A percentile compares a stretch with the other conserved stretches of the same genome.
Conservation (phyloP, 2,329 filamentous ascomycete species). For the Cladorrhinum sp. region DNA sequence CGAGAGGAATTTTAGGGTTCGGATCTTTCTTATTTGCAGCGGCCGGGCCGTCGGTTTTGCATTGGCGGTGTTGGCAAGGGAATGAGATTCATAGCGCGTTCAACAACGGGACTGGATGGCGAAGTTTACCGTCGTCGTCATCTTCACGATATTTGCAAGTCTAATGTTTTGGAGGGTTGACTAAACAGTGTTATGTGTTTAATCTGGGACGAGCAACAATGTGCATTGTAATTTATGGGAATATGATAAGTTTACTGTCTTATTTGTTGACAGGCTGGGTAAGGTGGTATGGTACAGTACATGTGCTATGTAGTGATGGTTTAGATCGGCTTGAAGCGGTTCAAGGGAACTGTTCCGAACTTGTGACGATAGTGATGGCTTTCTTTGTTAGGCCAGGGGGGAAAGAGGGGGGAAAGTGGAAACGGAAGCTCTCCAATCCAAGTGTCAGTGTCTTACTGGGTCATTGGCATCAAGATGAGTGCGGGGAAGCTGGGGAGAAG, state of each 20-base stretch:
- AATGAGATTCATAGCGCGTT: not conserved
- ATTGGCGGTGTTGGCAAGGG: constrained; percentile 5
- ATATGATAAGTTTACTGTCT: not conserved
- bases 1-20: not conserved
- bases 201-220: too few relatives aligned
- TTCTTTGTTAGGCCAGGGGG: constrained; percentile 10
- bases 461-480: too few relatives aligned
- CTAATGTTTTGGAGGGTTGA: not conserved
- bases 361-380: not conserved
- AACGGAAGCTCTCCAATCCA: not conserved
- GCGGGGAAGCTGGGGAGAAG: constrained; percentile 11
- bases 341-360: constrained; percentile 7
- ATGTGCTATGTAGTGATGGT: too few relatives aligned
- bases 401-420: constrained; percentile 11
- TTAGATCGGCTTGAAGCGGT: constrained; percentile 13
- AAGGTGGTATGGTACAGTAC: too few relatives aligned
- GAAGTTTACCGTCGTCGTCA: not conserved
- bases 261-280: not conserved
- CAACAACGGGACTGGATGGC: not conserved
- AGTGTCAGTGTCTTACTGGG: not conserved
- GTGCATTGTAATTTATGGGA: not conserved
- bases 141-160: not conserved
- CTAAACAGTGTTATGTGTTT: too few relatives aligned
- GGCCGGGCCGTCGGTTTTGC: not conserved
- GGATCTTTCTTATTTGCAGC: not conserved